Evolutionary conservation across 179 eudicot species (phyloP).

Genomic region (Gypsophila paniculata): DNA sequence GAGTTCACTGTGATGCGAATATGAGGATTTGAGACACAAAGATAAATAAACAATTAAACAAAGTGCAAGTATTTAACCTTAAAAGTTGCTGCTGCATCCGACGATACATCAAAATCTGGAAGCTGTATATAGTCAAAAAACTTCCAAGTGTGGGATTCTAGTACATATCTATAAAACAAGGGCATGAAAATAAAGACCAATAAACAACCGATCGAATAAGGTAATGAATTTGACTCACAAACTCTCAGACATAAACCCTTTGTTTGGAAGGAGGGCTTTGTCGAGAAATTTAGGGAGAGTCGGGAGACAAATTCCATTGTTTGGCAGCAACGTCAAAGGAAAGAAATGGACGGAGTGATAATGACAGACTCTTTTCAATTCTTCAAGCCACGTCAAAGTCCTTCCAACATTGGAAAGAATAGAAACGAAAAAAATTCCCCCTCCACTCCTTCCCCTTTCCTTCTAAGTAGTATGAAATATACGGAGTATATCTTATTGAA

Average conservation of each 20-base stretch:
- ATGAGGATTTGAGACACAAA: background rate
- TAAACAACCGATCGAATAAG: background rate
- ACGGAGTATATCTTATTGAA: too few relatives aligned
- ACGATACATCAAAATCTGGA: conserved; percentile 64
- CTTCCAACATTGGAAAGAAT: too few relatives aligned
- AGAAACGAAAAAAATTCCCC: too few relatives aligned
- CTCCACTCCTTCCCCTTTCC: too few relatives aligned
- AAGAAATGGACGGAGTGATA: too few relatives aligned
- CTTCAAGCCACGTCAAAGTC: too few relatives aligned
- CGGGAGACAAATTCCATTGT: background rate
- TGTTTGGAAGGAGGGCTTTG: background rate
- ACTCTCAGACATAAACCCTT: background rate
- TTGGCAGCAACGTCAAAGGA: too few relatives aligned
- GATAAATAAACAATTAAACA: background rate
- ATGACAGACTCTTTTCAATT: too few relatives aligned
- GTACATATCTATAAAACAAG: conserved; percentile 40
- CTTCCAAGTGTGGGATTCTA: conserved; percentile 52
- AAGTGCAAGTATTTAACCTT: conserved; percentile 36
- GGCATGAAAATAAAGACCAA: background rate
- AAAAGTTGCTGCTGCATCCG: conserved; percentile 67
- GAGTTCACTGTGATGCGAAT: background rate
- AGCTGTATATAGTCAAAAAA: conserved; percentile 58
- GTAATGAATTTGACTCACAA: background rate
- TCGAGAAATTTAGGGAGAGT: too few relatives aligned
- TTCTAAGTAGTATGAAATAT: too few relatives aligned